Evolutionary conservation across 257 asterid species (phyloP), one percentile per base, ranked within the genome.

Genomic region (Capsicum baccatum): DNA sequence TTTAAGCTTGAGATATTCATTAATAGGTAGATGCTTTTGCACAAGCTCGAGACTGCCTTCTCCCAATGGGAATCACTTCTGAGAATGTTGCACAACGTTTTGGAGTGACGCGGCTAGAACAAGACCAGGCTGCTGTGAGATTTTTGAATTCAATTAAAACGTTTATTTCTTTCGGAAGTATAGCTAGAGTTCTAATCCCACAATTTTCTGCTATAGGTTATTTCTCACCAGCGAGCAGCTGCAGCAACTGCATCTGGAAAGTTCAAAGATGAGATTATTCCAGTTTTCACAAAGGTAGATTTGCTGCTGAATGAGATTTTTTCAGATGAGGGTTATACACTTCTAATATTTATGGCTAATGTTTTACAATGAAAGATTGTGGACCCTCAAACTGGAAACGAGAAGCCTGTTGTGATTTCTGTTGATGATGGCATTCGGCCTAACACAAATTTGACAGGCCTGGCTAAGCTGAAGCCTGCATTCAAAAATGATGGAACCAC

Each of bases 1-100:
- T 58, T 83, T 85, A 35, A 74, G 71, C 79, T 84, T 70, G 35
- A 79, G 44, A 67, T 83, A 19, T 83, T 42, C 33, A 80, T 80
- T 87, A n/a, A 66, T 89, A 95, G 98, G 84, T 84, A 9, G 89
- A 95, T n/a, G 83, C 69, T 71, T 90, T 92, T 58, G 78, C 93
- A 39, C 92, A 92, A 89, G 99, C 97, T 66, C 94, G 90, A 54
- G 98, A 95, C 69, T 95, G 99, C 88, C 95, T 95, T 84, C 94
- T 95, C 79, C 99, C 99, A 4, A 94, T 95, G 98, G 99, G 99
- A 21, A 79, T 89, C 57, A 95, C 99, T 85, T 95, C 99, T 74
- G 99, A 95, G 89, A 95, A 94, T 58, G 98, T 95, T 79, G 98
- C 98, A 13, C 91, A 91, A 87, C 93, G 94, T 78, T 93, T 42